Evolutionary conservation across 257 asterid species (phyloP).

Genomic region (Ehretia macrophylla): DNA sequence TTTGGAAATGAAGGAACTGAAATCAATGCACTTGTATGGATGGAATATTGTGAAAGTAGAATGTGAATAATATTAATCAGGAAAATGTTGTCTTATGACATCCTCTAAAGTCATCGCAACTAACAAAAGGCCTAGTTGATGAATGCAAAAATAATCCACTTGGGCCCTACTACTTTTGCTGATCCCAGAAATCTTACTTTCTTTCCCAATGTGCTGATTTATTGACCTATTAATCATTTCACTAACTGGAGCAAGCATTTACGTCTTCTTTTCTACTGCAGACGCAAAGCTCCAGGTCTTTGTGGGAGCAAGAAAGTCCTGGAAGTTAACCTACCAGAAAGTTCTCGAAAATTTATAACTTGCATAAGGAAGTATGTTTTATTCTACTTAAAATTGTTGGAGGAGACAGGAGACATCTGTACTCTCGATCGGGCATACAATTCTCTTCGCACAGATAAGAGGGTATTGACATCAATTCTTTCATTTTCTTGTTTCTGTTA

Average conservation of each 20-base stretch:
- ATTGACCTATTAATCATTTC: neutral
- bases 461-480: conserved; percentile 50
- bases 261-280: conserved; percentile 27
- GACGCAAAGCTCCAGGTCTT: conserved; percentile 78
- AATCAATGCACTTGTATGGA: no score
- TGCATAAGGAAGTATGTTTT: conserved; percentile 89
- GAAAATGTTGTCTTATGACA: no score
- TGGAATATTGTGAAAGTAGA: no score
- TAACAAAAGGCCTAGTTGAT: neutral
- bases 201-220: conserved; percentile 1
- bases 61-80: no score
- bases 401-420: conserved; percentile 79
- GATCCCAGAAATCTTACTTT: neutral
- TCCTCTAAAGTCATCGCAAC: neutral
- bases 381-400: conserved; percentile 83
- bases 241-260: no score
- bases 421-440: conserved; percentile 85
- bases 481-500: conserved; percentile 6
- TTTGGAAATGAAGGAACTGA: no score
- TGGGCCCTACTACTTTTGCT: neutral
- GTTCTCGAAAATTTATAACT: conserved; percentile 93
- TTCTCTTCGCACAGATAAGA: conserved; percentile 83
- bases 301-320: conserved; percentile 73
- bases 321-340: conserved; percentile 94
- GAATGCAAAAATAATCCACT: neutral